phyloP scores from a whole-genome alignment of 768 basidiomycete genomes.

The Lentinula detonsa region DNA sequence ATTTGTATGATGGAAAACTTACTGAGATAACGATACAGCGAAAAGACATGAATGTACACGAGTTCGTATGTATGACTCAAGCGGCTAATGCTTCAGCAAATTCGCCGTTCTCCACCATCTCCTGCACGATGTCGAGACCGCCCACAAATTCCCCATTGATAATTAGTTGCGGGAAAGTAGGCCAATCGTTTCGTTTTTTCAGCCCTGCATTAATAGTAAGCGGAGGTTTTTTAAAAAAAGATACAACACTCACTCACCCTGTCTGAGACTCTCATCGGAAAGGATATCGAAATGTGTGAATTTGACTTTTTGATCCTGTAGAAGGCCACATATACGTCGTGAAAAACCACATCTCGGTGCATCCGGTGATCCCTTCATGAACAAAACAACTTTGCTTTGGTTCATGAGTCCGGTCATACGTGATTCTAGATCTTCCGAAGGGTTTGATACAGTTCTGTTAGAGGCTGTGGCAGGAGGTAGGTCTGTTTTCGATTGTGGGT shows the following conservation, averaged over 20 bases:
- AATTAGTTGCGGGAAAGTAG: conserved; percentile 86
- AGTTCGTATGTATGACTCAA: conserved; percentile 3
- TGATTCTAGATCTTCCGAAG: conserved; percentile 44
- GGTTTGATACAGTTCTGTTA: not conserved
- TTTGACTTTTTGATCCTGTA: conserved; percentile 56
- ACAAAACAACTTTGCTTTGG: conserved; percentile 71
- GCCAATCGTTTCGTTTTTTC: conserved; percentile 82
- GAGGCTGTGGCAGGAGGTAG: conserved; percentile 23
- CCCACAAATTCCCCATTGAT: conserved; percentile 92
- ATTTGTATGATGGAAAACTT: not conserved
- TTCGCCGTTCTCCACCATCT: conserved; percentile 82
- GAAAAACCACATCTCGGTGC: conserved; percentile 84
- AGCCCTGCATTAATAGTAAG: conserved; percentile 36
- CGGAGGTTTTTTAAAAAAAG: not conserved
- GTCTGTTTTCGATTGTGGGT: conserved; percentile 45
- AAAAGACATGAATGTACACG: not conserved
- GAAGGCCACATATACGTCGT: conserved; percentile 60
- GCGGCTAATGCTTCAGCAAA: conserved; percentile 44
- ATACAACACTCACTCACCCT: conserved; percentile 42
- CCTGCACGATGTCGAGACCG: conserved; percentile 89
- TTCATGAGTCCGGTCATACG: conserved; percentile 73
- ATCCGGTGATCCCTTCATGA: conserved; percentile 87
- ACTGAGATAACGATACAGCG: not conserved
- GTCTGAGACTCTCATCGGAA: conserved; percentile 72
- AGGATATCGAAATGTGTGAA: conserved; percentile 84